Percentiles rank a stretch among this genome's conserved stretches.
Conservation (phyloP, 441 rosid species). For the Syzygium syzygioides region DNA sequence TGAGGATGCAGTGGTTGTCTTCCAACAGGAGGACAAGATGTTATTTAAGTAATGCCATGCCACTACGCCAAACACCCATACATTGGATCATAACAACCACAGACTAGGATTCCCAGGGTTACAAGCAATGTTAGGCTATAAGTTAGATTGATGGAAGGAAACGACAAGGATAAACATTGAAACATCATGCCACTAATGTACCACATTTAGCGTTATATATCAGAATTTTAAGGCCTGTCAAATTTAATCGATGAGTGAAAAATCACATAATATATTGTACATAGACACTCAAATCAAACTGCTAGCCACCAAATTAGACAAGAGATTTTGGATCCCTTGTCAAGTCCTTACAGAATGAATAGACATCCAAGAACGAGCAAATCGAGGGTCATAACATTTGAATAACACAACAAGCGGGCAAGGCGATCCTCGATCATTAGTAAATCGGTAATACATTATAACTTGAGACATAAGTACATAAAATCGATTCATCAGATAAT, state of each 20-base stretch:
- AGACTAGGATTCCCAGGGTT: background rate
- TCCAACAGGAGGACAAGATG: background rate
- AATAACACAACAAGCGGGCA: background rate
- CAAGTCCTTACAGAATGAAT: background rate
- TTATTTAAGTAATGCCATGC: background rate
- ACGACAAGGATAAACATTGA: background rate
- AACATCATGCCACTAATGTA: background rate
- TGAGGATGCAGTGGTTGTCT: background rate
- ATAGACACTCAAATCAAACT: background rate
- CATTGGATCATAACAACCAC: background rate
- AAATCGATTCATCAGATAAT: background rate
- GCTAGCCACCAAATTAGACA: background rate
- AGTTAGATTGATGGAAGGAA: background rate
- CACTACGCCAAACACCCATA: background rate
- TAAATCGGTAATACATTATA: background rate
- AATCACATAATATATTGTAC: background rate
- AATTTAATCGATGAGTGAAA: background rate
- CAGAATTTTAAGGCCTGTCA: background rate
- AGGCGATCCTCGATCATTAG: background rate
- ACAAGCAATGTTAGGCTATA: background rate
- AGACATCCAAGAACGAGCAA: background rate
- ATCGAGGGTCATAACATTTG: background rate
- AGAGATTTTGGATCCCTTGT: background rate
- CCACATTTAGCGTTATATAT: fast-evolving
- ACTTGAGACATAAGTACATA: background rate